Evolutionary conservation across 495 filamentous ascomycete genomes (phyloP).

Genomic region (Hypoxylon perforatum): DNA sequence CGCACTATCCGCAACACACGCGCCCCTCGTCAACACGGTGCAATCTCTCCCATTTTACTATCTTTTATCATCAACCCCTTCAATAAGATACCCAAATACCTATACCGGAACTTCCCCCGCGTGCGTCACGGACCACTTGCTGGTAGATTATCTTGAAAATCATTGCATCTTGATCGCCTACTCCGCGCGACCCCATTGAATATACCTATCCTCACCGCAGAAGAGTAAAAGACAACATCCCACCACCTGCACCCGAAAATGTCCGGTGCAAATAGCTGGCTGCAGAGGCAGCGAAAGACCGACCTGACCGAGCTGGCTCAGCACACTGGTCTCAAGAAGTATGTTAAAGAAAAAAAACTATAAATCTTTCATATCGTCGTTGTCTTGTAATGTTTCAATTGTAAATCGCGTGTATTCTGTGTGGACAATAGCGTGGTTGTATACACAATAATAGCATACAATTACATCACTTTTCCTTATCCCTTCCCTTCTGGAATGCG

Average conservation of each 20-base stretch:
- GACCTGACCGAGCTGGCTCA: conserved; percentile 82
- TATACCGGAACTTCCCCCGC: not conserved
- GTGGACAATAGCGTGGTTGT: not conserved
- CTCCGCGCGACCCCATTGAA: conserved; percentile 40
- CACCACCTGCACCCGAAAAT: conserved; percentile 40
- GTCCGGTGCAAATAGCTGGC: conserved; percentile 70
- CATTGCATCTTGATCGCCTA: conserved; percentile 49
- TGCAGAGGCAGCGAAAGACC: conserved; percentile 84
- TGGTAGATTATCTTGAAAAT: conserved; percentile 27
- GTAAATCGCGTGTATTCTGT: conserved; percentile 3
- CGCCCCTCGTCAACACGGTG: conserved; percentile 36
- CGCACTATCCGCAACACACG: conserved; percentile 18
- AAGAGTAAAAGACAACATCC: not conserved
- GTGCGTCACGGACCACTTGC: conserved; percentile 31
- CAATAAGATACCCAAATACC: conserved; percentile 1
- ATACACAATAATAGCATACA: conserved; percentile 4
- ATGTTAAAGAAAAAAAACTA: conserved; percentile 46
- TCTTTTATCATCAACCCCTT: conserved; percentile 15
- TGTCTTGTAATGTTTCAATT: conserved; percentile 19
- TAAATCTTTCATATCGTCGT: conserved; percentile 21
- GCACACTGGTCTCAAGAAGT: conserved; percentile 78
- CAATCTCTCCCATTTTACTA: conserved; percentile 10
- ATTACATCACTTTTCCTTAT: conserved; percentile 33
- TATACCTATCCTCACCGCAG: not conserved
- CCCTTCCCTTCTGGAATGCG: conserved; percentile 32